Percentiles rank a stretch among this genome's conserved stretches.
These are phyloP conservation scores for Actinomucor elegans DNA, from an alignment of 371 early-diverging fungal genomes.

Conservation along the genomic window DNA sequence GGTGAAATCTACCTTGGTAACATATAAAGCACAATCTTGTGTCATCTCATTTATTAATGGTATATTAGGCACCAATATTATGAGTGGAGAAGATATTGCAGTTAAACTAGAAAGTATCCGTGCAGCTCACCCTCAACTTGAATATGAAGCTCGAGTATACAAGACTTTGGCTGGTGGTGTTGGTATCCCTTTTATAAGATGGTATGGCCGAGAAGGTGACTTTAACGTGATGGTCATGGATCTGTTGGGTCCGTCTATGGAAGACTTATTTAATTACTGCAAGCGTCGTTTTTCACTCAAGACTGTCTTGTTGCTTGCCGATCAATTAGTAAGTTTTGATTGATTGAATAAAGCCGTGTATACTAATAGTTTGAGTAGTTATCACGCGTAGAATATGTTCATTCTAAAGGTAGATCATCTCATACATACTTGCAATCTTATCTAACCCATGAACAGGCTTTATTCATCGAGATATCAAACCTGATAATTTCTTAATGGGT, in stretches of 20 bases:
- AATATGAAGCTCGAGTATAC: conserved; percentile 96
- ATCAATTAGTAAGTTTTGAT: conserved; percentile 95
- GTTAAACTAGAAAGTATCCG: conserved; percentile 92
- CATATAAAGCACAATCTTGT: not conserved
- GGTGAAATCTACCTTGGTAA: conserved; percentile 98
- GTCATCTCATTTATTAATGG: not conserved
- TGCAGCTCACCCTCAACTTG: conserved; percentile 95
- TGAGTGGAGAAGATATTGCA: conserved; percentile 95
- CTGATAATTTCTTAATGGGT: conserved; percentile 99
- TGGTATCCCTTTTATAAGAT: conserved; percentile 95
- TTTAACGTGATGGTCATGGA: conserved; percentile 98
- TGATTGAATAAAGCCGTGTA: too few relatives aligned
- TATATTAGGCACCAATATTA: conserved; percentile 79
- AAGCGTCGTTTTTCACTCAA: conserved; percentile 96
- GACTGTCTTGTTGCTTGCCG: conserved; percentile 97
- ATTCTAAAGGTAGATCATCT: conserved; percentile 70
- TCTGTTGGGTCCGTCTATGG: conserved; percentile 97
- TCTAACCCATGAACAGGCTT: conserved; percentile 9
- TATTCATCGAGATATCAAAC: conserved; percentile 88
- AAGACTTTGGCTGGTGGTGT: conserved; percentile 93
- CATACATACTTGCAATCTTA: not conserved
- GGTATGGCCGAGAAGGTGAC: conserved; percentile 91
- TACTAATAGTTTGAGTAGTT: conserved; percentile 56
- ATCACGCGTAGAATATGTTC: conserved; percentile 97
- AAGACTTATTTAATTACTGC: conserved; percentile 98